Base-by-base conservation (phyloP, 2,329 filamentous ascomycete species). In the Rosellinia necatrix region DNA sequence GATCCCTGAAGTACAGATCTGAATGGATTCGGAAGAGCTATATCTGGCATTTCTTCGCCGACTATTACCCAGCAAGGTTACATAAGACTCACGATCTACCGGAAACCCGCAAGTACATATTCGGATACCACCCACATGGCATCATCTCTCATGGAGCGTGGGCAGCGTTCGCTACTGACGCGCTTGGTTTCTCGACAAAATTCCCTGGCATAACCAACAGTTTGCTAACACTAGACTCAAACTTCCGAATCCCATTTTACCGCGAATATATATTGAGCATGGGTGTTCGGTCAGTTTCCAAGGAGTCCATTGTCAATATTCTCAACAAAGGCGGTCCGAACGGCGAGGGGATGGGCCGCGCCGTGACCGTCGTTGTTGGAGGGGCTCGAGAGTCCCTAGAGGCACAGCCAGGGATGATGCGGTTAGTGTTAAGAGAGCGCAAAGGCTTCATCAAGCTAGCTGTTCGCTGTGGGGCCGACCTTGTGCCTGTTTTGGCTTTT, bases 101-200 rank as follows among this genome's bases (percentile, higher is more conserved):
- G 19, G 83, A 91, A 0, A 91, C 88, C 1, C 82, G 92, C 60
- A 96, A 96, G 74, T 99, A 97, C 76, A 92, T 99, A 61, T 92
- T 99, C 67, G 93, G 93, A 40, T 97, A 97, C 72, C 94, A 97
- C 68, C 94, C 94, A 0, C 94, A 99, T 70, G 93, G 94, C 21
- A 97, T 99, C 72, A 97, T 99, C 68, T 94, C 90, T 4, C 91
- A 97, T 66, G 94, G 93, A n/a, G 93, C 92, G 0, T 97, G 93
- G 76, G 90, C 87, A 4, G 90, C 92, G 4, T 97, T 97, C 69
- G 90, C 82, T 3, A 97, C 93, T 0, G 92, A 97, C 66, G 91
- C 91, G 0, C 81, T 97, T 0, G 91, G 91, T 0, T 97, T 97
- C 72, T 81, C 84, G 0, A 85, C 90, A 53, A 84, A 96, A 59